Percentiles rank a stretch among this genome's conserved stretches.
Evolutionary conservation across 2,329 filamentous ascomycete species (phyloP).

Genomic region (Fusarium pseudonygamai): DNA sequence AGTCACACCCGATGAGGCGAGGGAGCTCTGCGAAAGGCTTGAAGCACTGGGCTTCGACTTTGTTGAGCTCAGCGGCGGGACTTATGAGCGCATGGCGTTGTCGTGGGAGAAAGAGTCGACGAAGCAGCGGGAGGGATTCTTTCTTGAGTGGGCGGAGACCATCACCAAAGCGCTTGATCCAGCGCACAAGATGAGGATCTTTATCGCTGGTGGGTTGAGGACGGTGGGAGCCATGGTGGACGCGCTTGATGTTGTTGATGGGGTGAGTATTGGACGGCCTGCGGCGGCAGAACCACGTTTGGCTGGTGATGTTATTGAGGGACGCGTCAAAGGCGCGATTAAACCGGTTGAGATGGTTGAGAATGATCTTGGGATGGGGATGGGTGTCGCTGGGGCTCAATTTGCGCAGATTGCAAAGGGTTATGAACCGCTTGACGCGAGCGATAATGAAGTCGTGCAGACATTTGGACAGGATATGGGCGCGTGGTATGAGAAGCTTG

Average conservation of each 20-base stretch:
- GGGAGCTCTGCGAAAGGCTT: slow-evolving; percentile 56
- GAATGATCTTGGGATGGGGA: slow-evolving; percentile 10
- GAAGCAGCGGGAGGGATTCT: slow-evolving; percentile 65
- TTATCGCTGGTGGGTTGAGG: slow-evolving; percentile 67
- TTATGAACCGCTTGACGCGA: slow-evolving; percentile 42
- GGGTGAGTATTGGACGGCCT: slow-evolving; percentile 62
- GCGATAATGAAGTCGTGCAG: slow-evolving; percentile 31
- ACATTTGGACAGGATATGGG: slow-evolving; percentile 39
- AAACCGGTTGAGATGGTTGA: slow-evolving; percentile 20
- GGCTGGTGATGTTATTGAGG: slow-evolving; percentile 42
- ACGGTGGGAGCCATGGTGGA: slow-evolving; percentile 66
- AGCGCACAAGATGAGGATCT: slow-evolving; percentile 59
- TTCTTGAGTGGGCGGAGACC: slow-evolving; percentile 66
- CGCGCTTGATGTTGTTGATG: slow-evolving; percentile 65
- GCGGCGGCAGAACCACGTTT: slow-evolving; percentile 47
- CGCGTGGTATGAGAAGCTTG: slow-evolving; percentile 31
- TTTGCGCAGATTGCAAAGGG: slow-evolving; percentile 31
- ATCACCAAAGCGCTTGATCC: slow-evolving; percentile 51
- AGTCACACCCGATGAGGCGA: slow-evolving; percentile 60
- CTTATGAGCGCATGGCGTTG: slow-evolving; percentile 63
- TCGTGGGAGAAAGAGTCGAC: slow-evolving; percentile 63
- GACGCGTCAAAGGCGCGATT: slow-evolving; percentile 30
- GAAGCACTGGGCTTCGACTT: slow-evolving; percentile 63
- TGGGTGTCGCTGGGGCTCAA: slow-evolving; percentile 26
- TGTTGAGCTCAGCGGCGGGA: slow-evolving; percentile 69